phyloP scores from a whole-genome alignment of 2,329 filamentous ascomycete species.

The Setomelanomma holmii region DNA sequence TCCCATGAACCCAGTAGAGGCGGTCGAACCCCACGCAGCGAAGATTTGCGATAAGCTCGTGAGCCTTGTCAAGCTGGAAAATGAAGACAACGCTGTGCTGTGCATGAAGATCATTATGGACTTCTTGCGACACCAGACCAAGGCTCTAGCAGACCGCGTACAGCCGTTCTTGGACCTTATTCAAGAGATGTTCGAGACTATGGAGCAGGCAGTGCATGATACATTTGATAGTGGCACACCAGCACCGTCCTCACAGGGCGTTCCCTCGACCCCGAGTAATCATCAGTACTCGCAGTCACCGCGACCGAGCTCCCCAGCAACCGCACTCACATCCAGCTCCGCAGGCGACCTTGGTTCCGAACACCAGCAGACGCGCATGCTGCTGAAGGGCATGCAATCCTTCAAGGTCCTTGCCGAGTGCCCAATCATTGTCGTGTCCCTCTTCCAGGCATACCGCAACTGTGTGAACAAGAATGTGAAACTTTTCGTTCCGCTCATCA shows the following conservation, averaged over 20 bases:
- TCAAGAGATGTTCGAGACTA: conserved; percentile 92
- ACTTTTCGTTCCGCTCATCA: conserved; percentile 91
- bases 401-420: conserved; percentile 99
- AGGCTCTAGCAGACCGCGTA: conserved; percentile 79
- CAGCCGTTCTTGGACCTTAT: conserved; percentile 91
- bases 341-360: conserved; percentile 78
- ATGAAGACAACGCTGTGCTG: conserved; percentile 98
- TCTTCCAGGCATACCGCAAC: conserved; percentile 89
- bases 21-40: conserved; percentile 85
- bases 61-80: conserved; percentile 86
- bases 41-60: conserved; percentile 92
- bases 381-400: conserved; percentile 95
- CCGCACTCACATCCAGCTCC: conserved; percentile 77
- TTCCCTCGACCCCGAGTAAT: conserved; percentile 69
- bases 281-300: conserved; percentile 82
- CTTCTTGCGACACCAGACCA: conserved; percentile 89
- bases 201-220: conserved; percentile 93
- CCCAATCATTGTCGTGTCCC: conserved; percentile 97
- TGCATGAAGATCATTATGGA: conserved; percentile 99
- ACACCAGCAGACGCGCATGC: conserved; percentile 78
- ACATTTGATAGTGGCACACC: conserved; percentile 83
- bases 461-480: conserved; percentile 86
- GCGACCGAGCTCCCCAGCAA: conserved; percentile 86
- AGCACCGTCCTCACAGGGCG: conserved; percentile 56
- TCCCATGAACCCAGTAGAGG: conserved; percentile 75